Conservation (phyloP, 805 yeast genomes). For the Saturnispora gosingensis region DNA sequence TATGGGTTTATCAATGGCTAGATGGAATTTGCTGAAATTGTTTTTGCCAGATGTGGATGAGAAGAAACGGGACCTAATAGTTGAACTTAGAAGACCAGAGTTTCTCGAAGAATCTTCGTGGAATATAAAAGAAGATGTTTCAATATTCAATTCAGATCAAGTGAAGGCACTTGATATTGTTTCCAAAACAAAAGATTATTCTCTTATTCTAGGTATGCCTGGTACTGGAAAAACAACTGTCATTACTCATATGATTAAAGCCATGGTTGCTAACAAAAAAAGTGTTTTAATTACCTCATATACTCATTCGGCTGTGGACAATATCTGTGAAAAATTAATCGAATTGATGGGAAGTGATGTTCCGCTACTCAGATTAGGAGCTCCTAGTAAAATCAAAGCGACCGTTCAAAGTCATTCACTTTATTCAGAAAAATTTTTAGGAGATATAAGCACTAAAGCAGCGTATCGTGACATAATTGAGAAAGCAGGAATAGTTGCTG, state of each 20-base stretch:
- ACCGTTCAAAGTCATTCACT: conserved; percentile 48
- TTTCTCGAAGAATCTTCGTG: conserved; percentile 25
- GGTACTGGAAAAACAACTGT: conserved; percentile 96
- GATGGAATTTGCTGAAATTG: conserved; percentile 66
- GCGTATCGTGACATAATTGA: conserved; percentile 41
- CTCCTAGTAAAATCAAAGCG: conserved; percentile 49
- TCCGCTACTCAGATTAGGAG: conserved; percentile 61
- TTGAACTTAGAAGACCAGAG: conserved; percentile 42
- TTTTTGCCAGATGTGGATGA: conserved; percentile 42
- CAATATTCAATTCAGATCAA: conserved; percentile 62
- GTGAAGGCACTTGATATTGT: conserved; percentile 55
- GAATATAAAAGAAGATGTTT: background rate
- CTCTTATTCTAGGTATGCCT: conserved; percentile 91
- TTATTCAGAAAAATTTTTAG: conserved; percentile 25
- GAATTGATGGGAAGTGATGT: conserved; percentile 27
- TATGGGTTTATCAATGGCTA: conserved; percentile 64
- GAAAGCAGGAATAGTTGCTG: conserved; percentile 68
- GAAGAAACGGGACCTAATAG: conserved; percentile 38
- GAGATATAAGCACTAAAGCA: conserved; percentile 27
- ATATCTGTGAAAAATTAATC: conserved; percentile 66
- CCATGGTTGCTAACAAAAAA: conserved; percentile 50
- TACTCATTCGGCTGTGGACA: conserved; percentile 95
- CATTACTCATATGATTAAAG: conserved; percentile 62
- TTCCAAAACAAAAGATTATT: conserved; percentile 59
- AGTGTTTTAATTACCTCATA: conserved; percentile 73